phyloP scores from a whole-genome alignment of 495 filamentous ascomycete genomes.

The Lasiosphaeria miniovina region DNA sequence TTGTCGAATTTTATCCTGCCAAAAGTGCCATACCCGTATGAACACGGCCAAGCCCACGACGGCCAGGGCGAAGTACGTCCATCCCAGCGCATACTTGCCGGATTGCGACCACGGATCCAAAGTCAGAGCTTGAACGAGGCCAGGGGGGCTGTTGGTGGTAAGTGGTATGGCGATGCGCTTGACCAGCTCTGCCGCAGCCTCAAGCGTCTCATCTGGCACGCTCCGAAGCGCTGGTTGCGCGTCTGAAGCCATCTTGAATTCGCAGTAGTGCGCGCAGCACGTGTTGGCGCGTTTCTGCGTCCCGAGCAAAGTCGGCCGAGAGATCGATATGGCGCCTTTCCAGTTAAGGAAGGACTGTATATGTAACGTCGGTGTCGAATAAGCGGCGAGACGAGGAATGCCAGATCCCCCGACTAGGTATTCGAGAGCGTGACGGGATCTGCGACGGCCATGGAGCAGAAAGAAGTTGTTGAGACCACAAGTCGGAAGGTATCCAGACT shows the following conservation, averaged over 20 bases:
- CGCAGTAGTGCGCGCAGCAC: neutral
- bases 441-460: conserved; percentile 30
- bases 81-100: conserved; percentile 85
- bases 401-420: conserved; percentile 44
- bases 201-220: conserved; percentile 23
- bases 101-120: conserved; percentile 75
- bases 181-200: conserved; percentile 44
- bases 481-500: neutral
- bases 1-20: conserved; percentile 83
- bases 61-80: conserved; percentile 80
- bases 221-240: conserved; percentile 19
- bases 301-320: neutral
- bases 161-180: conserved; percentile 75
- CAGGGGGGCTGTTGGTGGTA: conserved; percentile 64
- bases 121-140: conserved; percentile 67
- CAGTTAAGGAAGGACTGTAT: neutral
- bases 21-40: conserved; percentile 75
- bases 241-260: conserved; percentile 28
- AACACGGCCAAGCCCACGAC: conserved; percentile 60
- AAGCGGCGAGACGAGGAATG: conserved; percentile 36
- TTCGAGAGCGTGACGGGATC: conserved; percentile 27
- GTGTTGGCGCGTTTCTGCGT: neutral
- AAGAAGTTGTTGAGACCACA: conserved; percentile 15
- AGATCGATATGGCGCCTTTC: neutral
- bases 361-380: conserved; percentile 3